These are phyloP conservation scores for Pneumocystis murina DNA, from an alignment of 1,139 yeast species.

Conservation along the genomic window DNA sequence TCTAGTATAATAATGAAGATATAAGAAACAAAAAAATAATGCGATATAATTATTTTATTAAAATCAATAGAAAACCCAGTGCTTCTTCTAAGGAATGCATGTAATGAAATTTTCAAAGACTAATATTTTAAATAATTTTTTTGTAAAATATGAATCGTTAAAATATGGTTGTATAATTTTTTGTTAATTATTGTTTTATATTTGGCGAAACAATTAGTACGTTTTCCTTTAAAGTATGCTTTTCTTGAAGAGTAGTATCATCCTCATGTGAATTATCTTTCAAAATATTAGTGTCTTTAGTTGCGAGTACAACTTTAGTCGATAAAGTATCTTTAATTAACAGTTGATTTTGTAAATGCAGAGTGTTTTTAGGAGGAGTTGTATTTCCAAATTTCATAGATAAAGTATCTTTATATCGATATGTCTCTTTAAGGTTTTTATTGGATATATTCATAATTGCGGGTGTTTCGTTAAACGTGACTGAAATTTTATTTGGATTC, in stretches of 20 bases:
- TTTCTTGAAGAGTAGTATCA: background rate
- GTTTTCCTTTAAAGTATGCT: background rate
- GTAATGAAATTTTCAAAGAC: no score
- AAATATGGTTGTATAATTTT: no score
- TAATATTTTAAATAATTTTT: no score
- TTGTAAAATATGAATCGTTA: no score
- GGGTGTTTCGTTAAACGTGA: background rate
- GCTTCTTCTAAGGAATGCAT: no score
- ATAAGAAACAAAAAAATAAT: no score
- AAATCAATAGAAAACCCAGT: no score
- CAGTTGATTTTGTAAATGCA: background rate
- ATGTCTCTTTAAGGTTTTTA: background rate
- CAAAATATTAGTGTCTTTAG: background rate
- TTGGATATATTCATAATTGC: background rate
- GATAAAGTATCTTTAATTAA: background rate
- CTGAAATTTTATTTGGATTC: background rate
- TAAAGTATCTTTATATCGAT: background rate
- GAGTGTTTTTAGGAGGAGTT: background rate
- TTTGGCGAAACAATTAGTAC: background rate
- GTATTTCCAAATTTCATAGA: background rate
- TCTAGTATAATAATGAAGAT: no score
- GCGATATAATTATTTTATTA: no score
- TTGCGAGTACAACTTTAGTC: background rate
- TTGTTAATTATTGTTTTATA: no score
- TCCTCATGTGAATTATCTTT: background rate